Base-by-base conservation (phyloP, 352 stramenopile species). In the Aphanomyces stellatus region DNA sequence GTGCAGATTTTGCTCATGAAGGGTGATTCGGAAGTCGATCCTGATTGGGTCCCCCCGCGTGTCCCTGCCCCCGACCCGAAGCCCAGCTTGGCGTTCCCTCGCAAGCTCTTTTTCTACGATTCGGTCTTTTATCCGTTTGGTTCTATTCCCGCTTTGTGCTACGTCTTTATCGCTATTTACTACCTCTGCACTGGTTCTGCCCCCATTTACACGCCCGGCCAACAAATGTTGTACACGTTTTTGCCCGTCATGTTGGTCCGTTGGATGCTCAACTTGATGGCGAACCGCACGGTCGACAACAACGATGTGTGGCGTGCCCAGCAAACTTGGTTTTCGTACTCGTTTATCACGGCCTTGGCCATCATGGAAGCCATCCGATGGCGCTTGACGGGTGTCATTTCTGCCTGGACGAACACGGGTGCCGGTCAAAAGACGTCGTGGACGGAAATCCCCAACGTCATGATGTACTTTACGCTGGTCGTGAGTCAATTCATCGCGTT, bases 231-330 rank as follows among this genome's bases (percentile, higher is more conserved):
- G 40, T 68, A 41, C 17, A 56, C 61, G 24, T 68, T 68, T 59
- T 49, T 68, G 53, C 61, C 61, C 3, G 22, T 68, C 28, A 68
- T 68, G 61, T 31, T 68, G 28, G 40, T 3, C 15, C 61, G 61
- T 62, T 68, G 61, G 61, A 59, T 68, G 61, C 61, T 68, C 37
- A 68, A 68, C 53, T 61, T 68, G 53, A 11, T 68, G 8, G 61
- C 61, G 11, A 68, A 68, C 46, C 61, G 61, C 19, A 51, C 35
- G 17, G 61, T 68, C 25, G 61, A 68, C 40, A 61, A 61, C 19
- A 68, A 68, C 53, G 61, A 68, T 59, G 61, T 68, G 31, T 68
- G 61, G 61, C 61, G 61, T 28, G 61, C 61, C 10, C 61, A 68
- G 46, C 61, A 68, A 59, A 68, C 61, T 19, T 68, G 61, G 61